Percentiles rank a stretch among this genome's conserved stretches.
Conservation (phyloP, 345 rosid genomes). For the Populus davidiana region DNA sequence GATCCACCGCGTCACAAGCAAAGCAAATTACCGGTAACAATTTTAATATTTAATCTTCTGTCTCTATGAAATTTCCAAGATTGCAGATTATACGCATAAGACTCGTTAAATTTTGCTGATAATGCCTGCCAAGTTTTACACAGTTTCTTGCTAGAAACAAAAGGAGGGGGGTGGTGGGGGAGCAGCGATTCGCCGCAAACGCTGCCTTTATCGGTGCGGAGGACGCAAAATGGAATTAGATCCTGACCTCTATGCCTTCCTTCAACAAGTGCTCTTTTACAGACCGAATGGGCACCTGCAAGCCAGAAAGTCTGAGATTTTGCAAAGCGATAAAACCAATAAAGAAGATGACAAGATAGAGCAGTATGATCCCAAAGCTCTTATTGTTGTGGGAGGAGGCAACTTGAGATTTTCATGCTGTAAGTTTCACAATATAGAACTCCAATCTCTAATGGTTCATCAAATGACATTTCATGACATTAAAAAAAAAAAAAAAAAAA, state of each 20-base stretch:
- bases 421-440: not conserved
- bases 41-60: not conserved
- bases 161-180: fast-evolving
- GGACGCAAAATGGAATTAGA: conserved; percentile 19
- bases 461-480: not conserved
- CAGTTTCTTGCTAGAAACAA: not conserved
- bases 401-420: not conserved
- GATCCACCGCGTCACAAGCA: not conserved
- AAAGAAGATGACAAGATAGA: not conserved
- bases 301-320: conserved; percentile 4
- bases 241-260: conserved; percentile 70
- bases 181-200: not conserved
- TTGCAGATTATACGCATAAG: too few relatives aligned
- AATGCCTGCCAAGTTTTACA: too few relatives aligned
- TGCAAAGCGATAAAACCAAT: not conserved
- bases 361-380: not conserved
- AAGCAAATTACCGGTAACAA: not conserved
- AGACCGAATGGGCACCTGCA: conserved; percentile 73
- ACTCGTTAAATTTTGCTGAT: too few relatives aligned
- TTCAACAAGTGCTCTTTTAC: conserved; percentile 76
- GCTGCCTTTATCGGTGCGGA: not conserved
- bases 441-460: not conserved
- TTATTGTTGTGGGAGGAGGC: not conserved
- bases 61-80: not conserved
- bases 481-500: not conserved